Evolutionary conservation across 192 early-diverging fungal species (phyloP).

Genomic region (Rhizophagus clarus): DNA sequence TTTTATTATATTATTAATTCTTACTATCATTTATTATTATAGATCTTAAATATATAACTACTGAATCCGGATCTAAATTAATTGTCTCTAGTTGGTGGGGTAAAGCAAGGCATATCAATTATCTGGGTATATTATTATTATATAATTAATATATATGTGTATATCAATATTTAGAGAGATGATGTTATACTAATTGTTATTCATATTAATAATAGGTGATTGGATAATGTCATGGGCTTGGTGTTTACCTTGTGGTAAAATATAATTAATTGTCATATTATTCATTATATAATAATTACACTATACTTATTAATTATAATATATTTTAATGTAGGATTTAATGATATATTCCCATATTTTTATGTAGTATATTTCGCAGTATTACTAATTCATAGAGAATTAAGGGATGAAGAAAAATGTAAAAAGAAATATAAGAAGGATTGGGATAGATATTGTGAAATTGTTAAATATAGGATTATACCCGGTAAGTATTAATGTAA

Average conservation of each 20-base stretch:
- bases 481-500: slow-evolving; percentile 51
- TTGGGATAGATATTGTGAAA: slow-evolving; percentile 84
- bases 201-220: slow-evolving; percentile 65
- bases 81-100: slow-evolving; percentile 96
- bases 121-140: slow-evolving; percentile 49
- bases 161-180: neutral
- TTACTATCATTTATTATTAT: neutral
- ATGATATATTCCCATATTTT: slow-evolving; percentile 86
- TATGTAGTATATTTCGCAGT: slow-evolving; percentile 92
- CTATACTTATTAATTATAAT: too few relatives aligned
- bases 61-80: slow-evolving; percentile 77
- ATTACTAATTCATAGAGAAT: slow-evolving; percentile 85
- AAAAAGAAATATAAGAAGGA: slow-evolving; percentile 90
- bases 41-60: slow-evolving; percentile 86
- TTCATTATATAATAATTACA: neutral
- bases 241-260: slow-evolving; percentile 77
- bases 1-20: neutral
- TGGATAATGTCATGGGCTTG: slow-evolving; percentile 91
- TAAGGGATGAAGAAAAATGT: slow-evolving; percentile 91
- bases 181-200: neutral
- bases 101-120: slow-evolving; percentile 91
- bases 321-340: slow-evolving; percentile 53
- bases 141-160: neutral
- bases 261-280: neutral
- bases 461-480: slow-evolving; percentile 84